Percentiles rank a stretch among this genome's conserved stretches.
phyloP scores from a whole-genome alignment of 495 filamentous ascomycete genomes.

The Podospora fimiseda region DNA sequence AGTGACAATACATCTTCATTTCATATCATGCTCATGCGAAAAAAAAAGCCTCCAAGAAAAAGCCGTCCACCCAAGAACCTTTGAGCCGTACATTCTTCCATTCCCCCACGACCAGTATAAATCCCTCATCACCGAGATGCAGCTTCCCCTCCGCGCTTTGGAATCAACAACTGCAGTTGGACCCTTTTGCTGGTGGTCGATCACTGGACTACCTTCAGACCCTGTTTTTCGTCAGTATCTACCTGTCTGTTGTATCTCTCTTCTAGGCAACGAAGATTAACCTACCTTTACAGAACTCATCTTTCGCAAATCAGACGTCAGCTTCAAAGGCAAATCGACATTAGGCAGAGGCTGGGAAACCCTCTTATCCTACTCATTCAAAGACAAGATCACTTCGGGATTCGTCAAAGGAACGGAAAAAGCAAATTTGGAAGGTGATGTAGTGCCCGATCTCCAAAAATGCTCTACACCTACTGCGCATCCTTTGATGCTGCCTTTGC shows the following conservation, averaged over 20 bases:
- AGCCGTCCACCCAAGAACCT: conserved; percentile 25
- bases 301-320: conserved; percentile 28
- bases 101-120: conserved; percentile 12
- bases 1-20: not conserved
- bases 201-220: too few relatives aligned
- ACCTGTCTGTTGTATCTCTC: too few relatives aligned
- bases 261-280: too few relatives aligned
- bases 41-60: conserved; percentile 22
- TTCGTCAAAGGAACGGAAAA: conserved; percentile 26
- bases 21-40: not conserved
- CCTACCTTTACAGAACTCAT: too few relatives aligned
- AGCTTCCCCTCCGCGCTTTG: conserved; percentile 24
- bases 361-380: conserved; percentile 26
- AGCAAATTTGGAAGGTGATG: conserved; percentile 20
- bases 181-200: conserved; percentile 29
- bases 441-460: conserved; percentile 21
- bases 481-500: conserved; percentile 27
- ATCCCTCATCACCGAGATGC: conserved; percentile 21
- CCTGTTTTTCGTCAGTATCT: too few relatives aligned
- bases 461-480: conserved; percentile 17
- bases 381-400: conserved; percentile 23
- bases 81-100: conserved; percentile 23
- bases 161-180: conserved; percentile 28
- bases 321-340: conserved; percentile 26
- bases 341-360: conserved; percentile 33